Base-by-base conservation (phyloP, 495 filamentous ascomycete genomes). In the Neurospora sp. region DNA sequence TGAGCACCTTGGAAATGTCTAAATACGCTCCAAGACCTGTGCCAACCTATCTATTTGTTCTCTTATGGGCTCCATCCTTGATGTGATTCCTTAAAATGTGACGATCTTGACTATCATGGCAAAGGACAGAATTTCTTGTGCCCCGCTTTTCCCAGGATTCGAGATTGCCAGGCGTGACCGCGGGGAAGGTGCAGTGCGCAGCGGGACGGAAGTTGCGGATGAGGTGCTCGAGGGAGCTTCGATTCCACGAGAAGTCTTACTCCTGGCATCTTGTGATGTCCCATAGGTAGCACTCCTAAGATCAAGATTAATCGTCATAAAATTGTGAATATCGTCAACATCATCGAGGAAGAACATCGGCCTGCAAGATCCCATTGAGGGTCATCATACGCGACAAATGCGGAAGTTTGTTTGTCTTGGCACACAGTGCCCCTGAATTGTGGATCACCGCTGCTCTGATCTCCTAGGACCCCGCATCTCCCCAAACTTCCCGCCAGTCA, bases 391-490 rank as follows among this genome's bases (percentile, higher is more conserved):
- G 27, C 27, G 27, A 35, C 53, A 18, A 37, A 66, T 66, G 31
- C 53, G 53, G 53, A 31, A 66, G 53, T 66, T 66, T 66, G 53
- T 66, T 66, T 66, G 3, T 59, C 53, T 35, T 66, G 53, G 53
- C 53, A 66, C 5, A 66, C 3, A 66, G 12, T 2, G 27, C 53
- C 53, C 53, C 53, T 66, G 53, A 35, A 31, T 66, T 66, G 53
- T 66, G 53, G 53, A 31, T 27, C 53, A 66, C 27, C 31, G 31
- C 4, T 35, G 31, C 31, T 35, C 31, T 35, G 31, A 35, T 3
- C 4, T n/a, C n/a, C n/a, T n/a, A 35, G 31, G 31, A 35, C 31
- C 31, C 31, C 31, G 31, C 31, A 61, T 61, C 6, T 66, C 7
- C 53, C 53, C 53, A 61, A 61, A 66, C 53, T 35, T 20, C 48